Base-by-base conservation (phyloP, 1,139 yeast genomes). In the Nakaseomyces kungkrabaensis region DNA sequence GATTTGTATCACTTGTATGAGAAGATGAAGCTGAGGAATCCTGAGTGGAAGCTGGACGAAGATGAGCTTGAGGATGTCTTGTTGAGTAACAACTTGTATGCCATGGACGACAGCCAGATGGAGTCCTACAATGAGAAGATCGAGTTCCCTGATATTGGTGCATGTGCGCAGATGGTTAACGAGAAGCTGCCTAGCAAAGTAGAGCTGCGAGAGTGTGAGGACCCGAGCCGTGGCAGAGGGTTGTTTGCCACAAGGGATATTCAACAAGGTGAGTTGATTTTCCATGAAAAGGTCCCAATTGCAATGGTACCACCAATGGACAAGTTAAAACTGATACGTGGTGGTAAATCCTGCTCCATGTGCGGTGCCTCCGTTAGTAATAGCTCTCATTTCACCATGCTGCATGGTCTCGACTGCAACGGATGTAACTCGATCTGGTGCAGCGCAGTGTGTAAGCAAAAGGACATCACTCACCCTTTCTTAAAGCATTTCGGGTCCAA, bases 391-490 rank as follows among this genome's bases (percentile, higher is more conserved):
- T 65, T 63, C 31, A 62, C 67, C 44, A 67, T 75, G 11, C 67
- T 73, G 54, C 73, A 72, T 56, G 84, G 86, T 3, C 72, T 84
- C 48, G 87, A 82, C 55, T 86, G 95, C 63, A 74, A 77, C 51
- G 73, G 75, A 13, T 87, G 96, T 63, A 66, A 75, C 9, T 81
- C 78, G 48, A 70, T 81, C 43, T 87, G 95, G 95, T 87, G 96
- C 64, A 76, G 83, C 10, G 70, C 69, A 45, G 65, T 64, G 10
- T 87, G 96, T 68, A 81, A 82, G 59, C 75, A 73, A 47, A 59
- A 66, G 17, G 78, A 74, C 49, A 65, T 68, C 3, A 67, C 79
- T 13, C 96, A 89, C 65, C 66, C 70, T 0, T 63, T 75, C 3
- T 69, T 85, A 52, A 80, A 81, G 66, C 96, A 89, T 63, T 56